Evolutionary conservation across 139 green algal genomes (phyloP).

Genomic region (Coccomyxa sp.): DNA sequence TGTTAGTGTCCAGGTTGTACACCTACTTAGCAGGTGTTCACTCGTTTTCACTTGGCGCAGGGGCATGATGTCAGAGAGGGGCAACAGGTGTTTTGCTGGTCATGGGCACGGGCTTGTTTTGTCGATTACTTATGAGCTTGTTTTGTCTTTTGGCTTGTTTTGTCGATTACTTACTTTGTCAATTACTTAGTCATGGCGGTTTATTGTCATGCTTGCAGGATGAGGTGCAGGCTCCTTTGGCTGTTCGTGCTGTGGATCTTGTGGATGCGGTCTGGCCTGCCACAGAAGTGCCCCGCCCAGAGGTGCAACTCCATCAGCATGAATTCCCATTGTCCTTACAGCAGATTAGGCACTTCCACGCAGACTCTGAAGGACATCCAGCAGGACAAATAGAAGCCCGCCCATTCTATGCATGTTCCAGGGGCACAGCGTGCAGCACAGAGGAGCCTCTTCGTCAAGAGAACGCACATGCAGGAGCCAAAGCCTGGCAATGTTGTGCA

Average conservation of each 20-base stretch:
- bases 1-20: no score
- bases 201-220: conserved; percentile 5
- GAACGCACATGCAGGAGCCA: background rate
- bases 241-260: conserved; percentile 34
- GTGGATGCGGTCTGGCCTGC: conserved; percentile 28
- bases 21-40: background rate
- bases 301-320: background rate
- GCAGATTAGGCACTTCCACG: background rate
- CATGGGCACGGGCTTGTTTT: background rate
- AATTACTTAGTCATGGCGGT: background rate
- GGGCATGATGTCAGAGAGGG: background rate
- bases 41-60: background rate
- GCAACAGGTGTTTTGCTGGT: background rate
- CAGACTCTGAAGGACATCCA: background rate
- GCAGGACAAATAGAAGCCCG: background rate
- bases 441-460: background rate
- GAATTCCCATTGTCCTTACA: background rate
- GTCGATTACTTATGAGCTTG: background rate
- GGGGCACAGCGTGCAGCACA: background rate
- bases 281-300: conserved; percentile 2
- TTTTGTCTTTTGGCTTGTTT: background rate
- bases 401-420: background rate
- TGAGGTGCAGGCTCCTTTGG: conserved; percentile 19
- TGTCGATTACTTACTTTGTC: background rate
- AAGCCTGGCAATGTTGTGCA: background rate